A percentile compares a stretch with the other conserved stretches of the same genome.
phyloP scores from a whole-genome alignment of 352 stramenopile genomes.

The Phytophthora citrophthora region DNA sequence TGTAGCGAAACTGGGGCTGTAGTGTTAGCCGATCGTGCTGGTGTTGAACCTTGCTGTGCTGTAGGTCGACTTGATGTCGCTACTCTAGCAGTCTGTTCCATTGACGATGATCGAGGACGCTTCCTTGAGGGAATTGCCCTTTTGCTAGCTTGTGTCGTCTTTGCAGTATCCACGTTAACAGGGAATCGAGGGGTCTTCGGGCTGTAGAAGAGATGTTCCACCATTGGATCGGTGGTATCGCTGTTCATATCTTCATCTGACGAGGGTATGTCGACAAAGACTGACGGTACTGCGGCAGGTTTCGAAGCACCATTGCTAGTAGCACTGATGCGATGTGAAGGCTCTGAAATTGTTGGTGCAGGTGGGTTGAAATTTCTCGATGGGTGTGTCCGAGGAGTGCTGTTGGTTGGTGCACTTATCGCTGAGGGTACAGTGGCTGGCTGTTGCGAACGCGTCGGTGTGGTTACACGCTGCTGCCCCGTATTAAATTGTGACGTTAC shows the following conservation, averaged over 20 bases:
- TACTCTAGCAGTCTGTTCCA: slow-evolving; percentile 3
- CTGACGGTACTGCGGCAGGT: slow-evolving; percentile 22
- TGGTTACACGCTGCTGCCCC: slow-evolving; percentile 17
- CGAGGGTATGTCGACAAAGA: slow-evolving; percentile 68
- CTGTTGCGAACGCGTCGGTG: slow-evolving; percentile 8
- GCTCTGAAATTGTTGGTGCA: slow-evolving; percentile 1
- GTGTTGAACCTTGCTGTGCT: slow-evolving; percentile 4
- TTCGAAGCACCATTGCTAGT: slow-evolving; percentile 5
- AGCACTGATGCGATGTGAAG: slow-evolving; percentile 9
- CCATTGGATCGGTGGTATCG: slow-evolving; percentile 74
- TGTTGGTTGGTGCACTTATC: slow-evolving; percentile 2
- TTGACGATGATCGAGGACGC: slow-evolving; percentile 33
- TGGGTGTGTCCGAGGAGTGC: neutral
- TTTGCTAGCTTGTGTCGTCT: neutral
- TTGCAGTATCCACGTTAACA: neutral
- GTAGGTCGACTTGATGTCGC: neutral
- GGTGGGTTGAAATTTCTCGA: neutral
- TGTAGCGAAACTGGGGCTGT: slow-evolving; percentile 14
- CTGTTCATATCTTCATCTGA: slow-evolving; percentile 68
- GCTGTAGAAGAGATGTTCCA: slow-evolving; percentile 83
- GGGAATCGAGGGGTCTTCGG: slow-evolving; percentile 57
- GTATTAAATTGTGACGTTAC: slow-evolving; percentile 51
- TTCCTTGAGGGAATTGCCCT: slow-evolving; percentile 31
- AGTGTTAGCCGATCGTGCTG: neutral
- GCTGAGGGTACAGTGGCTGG: neutral